These are phyloP conservation scores for Raphanus raphanistrum DNA, from an alignment of 345 rosid species.

Conservation along the genomic window DNA sequence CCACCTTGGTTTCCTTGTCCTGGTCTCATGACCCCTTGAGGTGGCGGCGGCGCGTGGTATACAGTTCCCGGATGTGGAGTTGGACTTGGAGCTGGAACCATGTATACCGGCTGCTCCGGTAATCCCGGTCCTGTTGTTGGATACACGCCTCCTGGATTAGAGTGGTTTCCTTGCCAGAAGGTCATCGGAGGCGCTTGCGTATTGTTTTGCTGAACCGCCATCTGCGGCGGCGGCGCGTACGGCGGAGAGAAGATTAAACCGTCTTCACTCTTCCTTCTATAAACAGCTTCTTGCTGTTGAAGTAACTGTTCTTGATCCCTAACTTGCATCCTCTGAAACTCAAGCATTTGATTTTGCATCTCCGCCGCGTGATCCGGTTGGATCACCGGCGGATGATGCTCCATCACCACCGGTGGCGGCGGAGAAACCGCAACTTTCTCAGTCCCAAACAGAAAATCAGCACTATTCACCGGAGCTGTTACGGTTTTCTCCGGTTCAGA, in stretches of 20 bases:
- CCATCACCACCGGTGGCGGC: constrained; percentile 32
- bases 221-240: constrained; percentile 11
- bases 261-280: constrained; percentile 44
- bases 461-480: constrained; percentile 40
- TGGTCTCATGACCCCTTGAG: constrained; percentile 48
- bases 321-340: constrained; percentile 1
- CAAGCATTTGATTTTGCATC: constrained; percentile 10
- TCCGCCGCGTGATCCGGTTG: constrained; percentile 13
- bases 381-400: constrained; percentile 34
- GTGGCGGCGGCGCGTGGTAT: constrained; percentile 33
- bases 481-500: constrained; percentile 36
- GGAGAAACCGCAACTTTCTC: constrained; percentile 50
- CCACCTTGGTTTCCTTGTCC: constrained; percentile 67
- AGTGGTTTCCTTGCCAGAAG: constrained; percentile 66
- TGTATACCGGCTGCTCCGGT: constrained; percentile 44
- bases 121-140: constrained; percentile 43
- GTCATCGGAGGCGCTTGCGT: constrained; percentile 41
- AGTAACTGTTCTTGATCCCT: background rate
- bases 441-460: constrained; percentile 74
- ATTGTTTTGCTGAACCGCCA: constrained; percentile 28
- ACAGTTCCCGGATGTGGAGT: constrained; percentile 38
- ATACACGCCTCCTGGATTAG: constrained; percentile 40
- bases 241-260: constrained; percentile 37
- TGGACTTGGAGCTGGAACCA: constrained; percentile 28
- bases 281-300: constrained; percentile 48